Evolutionary conservation across 78 protist species (phyloP).

Genomic region (Dictyostelium intermedium): DNA sequence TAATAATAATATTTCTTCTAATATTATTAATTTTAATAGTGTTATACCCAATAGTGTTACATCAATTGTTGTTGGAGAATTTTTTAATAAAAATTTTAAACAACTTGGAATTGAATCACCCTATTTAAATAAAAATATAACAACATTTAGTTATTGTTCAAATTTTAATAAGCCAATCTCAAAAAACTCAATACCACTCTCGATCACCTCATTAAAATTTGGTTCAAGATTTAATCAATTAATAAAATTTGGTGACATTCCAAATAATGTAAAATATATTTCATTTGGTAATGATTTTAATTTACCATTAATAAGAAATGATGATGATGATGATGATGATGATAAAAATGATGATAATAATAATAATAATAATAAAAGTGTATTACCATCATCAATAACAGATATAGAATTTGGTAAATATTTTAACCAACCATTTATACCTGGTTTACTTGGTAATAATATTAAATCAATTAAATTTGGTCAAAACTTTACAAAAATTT

Average conservation of each 20-base stretch:
- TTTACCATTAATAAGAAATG: neutral
- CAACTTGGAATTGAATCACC: neutral
- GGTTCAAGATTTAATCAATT: neutral
- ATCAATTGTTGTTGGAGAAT: neutral
- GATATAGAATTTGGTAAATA: neutral
- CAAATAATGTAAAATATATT: neutral
- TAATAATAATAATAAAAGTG: neutral
- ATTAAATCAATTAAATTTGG: neutral
- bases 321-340: too few relatives aligned
- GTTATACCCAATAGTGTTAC: neutral
- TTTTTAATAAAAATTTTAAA: too few relatives aligned
- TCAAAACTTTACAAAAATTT: neutral
- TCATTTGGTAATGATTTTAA: neutral
- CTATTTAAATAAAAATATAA: too few relatives aligned
- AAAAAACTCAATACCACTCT: neutral
- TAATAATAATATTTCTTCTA: too few relatives aligned
- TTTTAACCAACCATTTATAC: neutral
- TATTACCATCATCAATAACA: neutral
- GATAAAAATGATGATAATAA: too few relatives aligned
- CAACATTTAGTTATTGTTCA: neutral
- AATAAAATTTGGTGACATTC: neutral
- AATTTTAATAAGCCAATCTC: neutral
- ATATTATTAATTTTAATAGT: too few relatives aligned
- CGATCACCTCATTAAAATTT: neutral
- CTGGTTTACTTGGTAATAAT: neutral